Evolutionary conservation across 139 green algal species (phyloP), one percentile per base, ranked within the genome.

Genomic region (Raphidocelis subcapitata): DNA sequence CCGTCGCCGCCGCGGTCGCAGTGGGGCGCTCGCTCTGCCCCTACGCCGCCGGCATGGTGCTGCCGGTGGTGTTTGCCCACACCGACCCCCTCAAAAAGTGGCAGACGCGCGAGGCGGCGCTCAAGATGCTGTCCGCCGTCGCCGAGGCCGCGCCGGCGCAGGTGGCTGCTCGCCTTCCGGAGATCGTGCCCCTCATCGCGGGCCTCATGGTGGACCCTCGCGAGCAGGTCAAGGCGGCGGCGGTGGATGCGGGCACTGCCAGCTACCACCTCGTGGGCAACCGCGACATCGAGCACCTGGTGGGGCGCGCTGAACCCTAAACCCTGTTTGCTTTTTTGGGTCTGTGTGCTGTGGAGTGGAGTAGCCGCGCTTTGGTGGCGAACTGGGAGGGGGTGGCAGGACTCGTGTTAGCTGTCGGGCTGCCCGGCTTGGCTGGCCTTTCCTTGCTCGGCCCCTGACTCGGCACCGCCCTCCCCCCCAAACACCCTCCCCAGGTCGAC

Each of bases 211-310:
- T 89, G 62, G 80, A 86, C 49, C 36, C 80, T 0, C 65, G 77
- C 18, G 79, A 86, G 56, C 76, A 86, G 81, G 81, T 87, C 32
- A 85, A 85, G 78, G 79, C 64, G 28, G 82, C 83, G 52, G 86
- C 86, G 24, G 85, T 81, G 32, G 60, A 24, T 1, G 80, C 85
- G n/a, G 79, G 84, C 65, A 74, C 59, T 31, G 74, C 65, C n/a
- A 57, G 62, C 56, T 91, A 83, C 62, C 65, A 73, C 67, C 73
- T 88, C 29, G 82, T 95, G 35, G 89, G 88, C 78, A 98, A 98
- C 91, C 73, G 84, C 21, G 94, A 98, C 75, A 96, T 98, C 65
- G 90, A 94, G 57, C 86, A 86, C 54, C 92, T 95, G 67, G 76
- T 98, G 41, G 12, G n/a, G 41, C 41, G 41, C 41, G 41, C 8